Conservation (phyloP, 441 rosid genomes). For the Lepidium campestre region DNA sequence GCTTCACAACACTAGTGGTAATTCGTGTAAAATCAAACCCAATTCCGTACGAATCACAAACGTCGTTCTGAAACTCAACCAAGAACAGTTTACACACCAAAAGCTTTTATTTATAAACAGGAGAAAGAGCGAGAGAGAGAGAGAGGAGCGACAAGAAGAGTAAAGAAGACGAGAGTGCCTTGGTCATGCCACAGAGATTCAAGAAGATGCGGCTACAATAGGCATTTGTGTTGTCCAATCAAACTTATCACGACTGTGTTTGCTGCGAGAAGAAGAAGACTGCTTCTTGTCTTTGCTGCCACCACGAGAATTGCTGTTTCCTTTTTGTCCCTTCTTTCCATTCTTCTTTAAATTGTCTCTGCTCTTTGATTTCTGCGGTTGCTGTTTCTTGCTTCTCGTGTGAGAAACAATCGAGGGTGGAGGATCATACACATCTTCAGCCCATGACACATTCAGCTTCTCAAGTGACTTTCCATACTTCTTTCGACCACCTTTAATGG, state of each 20-base stretch:
- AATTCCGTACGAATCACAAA: not conserved
- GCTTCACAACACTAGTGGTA: not conserved
- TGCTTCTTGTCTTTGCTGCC: constrained; percentile 66
- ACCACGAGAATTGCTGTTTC: constrained; percentile 38
- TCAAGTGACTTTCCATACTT: constrained; percentile 40
- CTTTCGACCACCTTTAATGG: constrained; percentile 78
- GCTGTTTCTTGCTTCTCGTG: constrained; percentile 50
- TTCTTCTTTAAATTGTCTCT: constrained; percentile 29
- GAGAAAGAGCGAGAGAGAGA: not conserved
- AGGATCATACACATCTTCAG: constrained; percentile 92
- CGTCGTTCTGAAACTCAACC: not conserved
- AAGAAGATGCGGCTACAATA: constrained; percentile 26
- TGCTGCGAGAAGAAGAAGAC: constrained; percentile 19
- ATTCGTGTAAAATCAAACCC: not conserved
- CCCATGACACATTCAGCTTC: constrained; percentile 70
- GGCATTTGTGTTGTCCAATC: constrained; percentile 15
- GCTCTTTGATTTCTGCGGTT: constrained; percentile 43
- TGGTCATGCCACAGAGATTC: constrained; percentile 3
- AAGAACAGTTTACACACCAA: not conserved
- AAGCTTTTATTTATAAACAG: constrained; percentile 17
- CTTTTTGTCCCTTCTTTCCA: constrained; percentile 72
- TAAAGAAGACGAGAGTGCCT: not conserved
- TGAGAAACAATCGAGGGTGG: constrained; percentile 63
- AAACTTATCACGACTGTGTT: constrained; percentile 26
- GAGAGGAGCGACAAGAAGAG: not conserved